Evolutionary conservation across 2,329 filamentous ascomycete genomes (phyloP), one percentile per base, ranked within the genome.

Genomic region (Aureobasidium subglaciale): DNA sequence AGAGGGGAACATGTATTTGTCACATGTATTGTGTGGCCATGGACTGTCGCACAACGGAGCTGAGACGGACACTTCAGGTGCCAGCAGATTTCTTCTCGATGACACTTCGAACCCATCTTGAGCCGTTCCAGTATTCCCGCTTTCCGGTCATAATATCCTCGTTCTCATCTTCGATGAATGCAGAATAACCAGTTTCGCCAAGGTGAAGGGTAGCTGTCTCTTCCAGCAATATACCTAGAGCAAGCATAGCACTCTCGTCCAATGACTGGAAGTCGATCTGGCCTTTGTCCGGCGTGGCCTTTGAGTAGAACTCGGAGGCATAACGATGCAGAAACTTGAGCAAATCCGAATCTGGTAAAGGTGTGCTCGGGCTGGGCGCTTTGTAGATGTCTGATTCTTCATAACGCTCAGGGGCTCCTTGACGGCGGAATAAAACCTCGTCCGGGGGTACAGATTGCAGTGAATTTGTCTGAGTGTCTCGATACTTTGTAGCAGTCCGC

Each of bases 231-330:
- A 92, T 82, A 1, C 87, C 87, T 63, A 92, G 76, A 1, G 87
- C 86, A 54, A 92, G 72, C 57, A 92, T 74, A 4, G 87, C 87
- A 13, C 86, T 89, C 72, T 89, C 88, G 65, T 92, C 86, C 80
- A 92, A 82, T 67, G 82, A 87, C 60, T 77, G 72, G 61, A 75
- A 78, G 52, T 76, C 72, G 24, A 62, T 61, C 16, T 62, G 67
- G n/a, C 59, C 58, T 10, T 60, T 55, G 8, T 56, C 57, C 15
- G 56, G 35, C 4, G 41, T 48, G 11, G 58, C 57, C 18, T 70
- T 71, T 35, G 74, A 74, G 70, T 89, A 90, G 67, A 83, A 87
- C 56, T 80, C 78, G 53, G 85, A 83, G 1, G 82, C 68, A 64
- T 91, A 90, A 25, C 72, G 72, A 69, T 91, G 87, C 4, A 90